phyloP scores from a whole-genome alignment of 1,284 basidiomycete species.

The Moesziomyces antarcticus region DNA sequence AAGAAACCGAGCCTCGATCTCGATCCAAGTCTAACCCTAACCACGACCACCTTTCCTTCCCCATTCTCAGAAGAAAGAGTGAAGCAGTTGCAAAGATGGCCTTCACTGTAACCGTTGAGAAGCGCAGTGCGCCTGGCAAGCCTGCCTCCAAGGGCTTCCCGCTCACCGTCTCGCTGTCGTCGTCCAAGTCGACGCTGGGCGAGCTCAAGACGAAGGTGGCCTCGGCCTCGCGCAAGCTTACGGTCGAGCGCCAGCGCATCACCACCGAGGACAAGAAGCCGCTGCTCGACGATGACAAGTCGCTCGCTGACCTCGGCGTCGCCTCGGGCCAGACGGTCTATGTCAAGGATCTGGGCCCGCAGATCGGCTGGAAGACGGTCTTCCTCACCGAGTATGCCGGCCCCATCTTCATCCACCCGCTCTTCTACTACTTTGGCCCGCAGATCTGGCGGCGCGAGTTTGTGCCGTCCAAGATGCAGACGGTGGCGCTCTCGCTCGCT shows the following conservation, averaged over 20 bases:
- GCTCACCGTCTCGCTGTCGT: constrained; percentile 36
- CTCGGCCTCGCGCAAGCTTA: constrained; percentile 36
- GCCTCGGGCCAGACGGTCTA: constrained; percentile 47
- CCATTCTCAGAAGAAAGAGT: neutral
- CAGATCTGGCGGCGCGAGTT: constrained; percentile 76
- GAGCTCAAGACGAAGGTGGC: constrained; percentile 59
- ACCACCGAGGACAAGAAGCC: constrained; percentile 59
- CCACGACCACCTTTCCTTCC: constrained; percentile 4
- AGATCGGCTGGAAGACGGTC: constrained; percentile 66
- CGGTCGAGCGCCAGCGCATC: constrained; percentile 58
- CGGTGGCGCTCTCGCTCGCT: constrained; percentile 81
- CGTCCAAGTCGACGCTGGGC: constrained; percentile 45
- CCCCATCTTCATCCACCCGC: constrained; percentile 89
- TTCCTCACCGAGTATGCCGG: constrained; percentile 72
- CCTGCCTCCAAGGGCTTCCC: constrained; percentile 55
- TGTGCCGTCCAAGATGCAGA: constrained; percentile 82
- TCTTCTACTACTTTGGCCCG: constrained; percentile 80
- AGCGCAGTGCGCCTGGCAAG: constrained; percentile 47
- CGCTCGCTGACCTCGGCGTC: constrained; percentile 45
- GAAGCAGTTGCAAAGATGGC: constrained; percentile 16
- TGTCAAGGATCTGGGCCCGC: constrained; percentile 66
- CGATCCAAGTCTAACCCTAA: neutral
- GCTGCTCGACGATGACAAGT: constrained; percentile 56
- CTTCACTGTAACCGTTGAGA: constrained; percentile 46
- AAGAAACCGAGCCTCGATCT: constrained; percentile 2